phyloP scores from a whole-genome alignment of 2,329 filamentous ascomycete species.

The Fusarium foetens region DNA sequence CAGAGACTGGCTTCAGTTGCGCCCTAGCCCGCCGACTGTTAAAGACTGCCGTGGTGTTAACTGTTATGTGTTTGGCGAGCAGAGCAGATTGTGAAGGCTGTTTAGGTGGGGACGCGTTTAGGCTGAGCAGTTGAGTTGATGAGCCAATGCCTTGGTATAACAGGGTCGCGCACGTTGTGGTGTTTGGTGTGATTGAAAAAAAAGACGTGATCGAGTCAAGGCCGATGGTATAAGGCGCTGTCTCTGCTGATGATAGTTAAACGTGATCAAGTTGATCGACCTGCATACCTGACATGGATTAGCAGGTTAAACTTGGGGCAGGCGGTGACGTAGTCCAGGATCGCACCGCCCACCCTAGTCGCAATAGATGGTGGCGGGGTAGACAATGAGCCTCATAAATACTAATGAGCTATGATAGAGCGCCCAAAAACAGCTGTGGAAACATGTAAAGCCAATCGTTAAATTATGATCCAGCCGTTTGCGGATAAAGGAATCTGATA shows the following conservation, averaged over 20 bases:
- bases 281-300: slow-evolving; percentile 16
- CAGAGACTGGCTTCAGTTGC: slow-evolving; percentile 33
- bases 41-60: not conserved
- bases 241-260: slow-evolving; percentile 22
- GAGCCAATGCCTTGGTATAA: not conserved
- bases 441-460: not conserved
- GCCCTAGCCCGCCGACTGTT: slow-evolving; percentile 32
- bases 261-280: slow-evolving; percentile 34
- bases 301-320: slow-evolving; percentile 27
- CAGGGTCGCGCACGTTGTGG: not conserved
- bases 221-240: not conserved
- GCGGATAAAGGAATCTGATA: not conserved
- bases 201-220: slow-evolving; percentile 1
- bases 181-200: not conserved
- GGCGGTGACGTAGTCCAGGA: slow-evolving; percentile 44
- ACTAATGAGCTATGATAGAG: not conserved
- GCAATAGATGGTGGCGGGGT: slow-evolving; percentile 35
- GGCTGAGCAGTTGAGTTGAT: not conserved
- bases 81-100: slow-evolving; percentile 15
- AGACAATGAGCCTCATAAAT: slow-evolving; percentile 24
- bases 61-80: slow-evolving; percentile 5
- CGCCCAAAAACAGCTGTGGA: not conserved
- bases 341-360: slow-evolving; percentile 36
- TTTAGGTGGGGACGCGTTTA: slow-evolving; percentile 12
- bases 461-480: not conserved